Base-by-base conservation (phyloP, 2,329 filamentous ascomycete species). In the Grosmannia huntii region DNA sequence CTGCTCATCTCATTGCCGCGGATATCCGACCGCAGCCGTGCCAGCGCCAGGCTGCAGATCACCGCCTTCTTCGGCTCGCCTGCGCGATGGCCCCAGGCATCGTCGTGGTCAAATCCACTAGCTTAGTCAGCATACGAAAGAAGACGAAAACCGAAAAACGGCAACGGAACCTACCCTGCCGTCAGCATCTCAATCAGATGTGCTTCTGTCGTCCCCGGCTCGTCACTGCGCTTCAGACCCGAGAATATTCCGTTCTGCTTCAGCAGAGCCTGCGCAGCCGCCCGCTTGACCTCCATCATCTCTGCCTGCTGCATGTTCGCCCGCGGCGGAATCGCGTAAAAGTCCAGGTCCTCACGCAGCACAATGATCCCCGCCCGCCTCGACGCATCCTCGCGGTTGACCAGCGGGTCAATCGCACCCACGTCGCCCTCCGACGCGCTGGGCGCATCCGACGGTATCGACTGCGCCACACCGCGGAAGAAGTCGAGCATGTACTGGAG, bases 401-500 rank as follows among this genome's bases (percentile, higher is more conserved):
- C 77, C 71, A 89, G 79, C 4, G 87, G 84, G 69, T 95, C 90
- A 62, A 88, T 84, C 21, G 81, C 79, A 63, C 85, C 79, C 52
- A 78, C 82, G 65, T 86, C 78, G 61, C 81, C 75, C 61, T 89
- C 83, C 62, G 82, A 82, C 41, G 81, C 75, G 12, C 46, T 51
- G 56, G 88, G 89, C 33, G 81, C 75, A 62, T 89, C 84, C 49
- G 83, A 80, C 11, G 89, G 90, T 64, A 99, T 97, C n/a, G 91
- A 94, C 72, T 96, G 90, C 57, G 94, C 94, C 62, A 99, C 92
- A 64, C 86, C 85, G 63, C 94, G 87, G 77, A 99, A 99, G 74
- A 99, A 99, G 67, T 96, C 92, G 63, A 99, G 83, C 94, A 99
- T 99, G 75, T 97, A 99, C 73, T 97, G 90, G 58, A 99, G 82